phyloP scores from a whole-genome alignment of 768 basidiomycete genomes.

The Kwoniella sp. region DNA sequence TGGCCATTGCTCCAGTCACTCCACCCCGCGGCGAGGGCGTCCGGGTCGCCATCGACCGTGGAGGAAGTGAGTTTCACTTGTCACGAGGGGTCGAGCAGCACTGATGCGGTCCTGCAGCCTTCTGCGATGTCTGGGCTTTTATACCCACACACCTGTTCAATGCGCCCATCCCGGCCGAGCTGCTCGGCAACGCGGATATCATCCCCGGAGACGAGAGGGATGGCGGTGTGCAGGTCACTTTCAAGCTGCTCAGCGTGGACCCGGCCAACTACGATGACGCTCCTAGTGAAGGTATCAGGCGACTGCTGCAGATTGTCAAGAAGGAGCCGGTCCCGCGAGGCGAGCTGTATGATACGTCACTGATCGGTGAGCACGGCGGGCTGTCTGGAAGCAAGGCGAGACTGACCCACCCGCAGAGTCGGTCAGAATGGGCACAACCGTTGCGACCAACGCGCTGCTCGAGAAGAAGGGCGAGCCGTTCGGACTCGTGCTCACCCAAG shows the following conservation, averaged over 20 bases:
- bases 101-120: constrained; percentile 3
- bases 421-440: constrained; percentile 25
- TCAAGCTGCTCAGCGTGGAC: constrained; percentile 74
- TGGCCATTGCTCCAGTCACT: constrained; percentile 3
- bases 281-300: constrained; percentile 58
- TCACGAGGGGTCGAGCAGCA: not conserved
- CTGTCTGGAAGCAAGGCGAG: not conserved
- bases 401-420: constrained; percentile 8
- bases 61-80: constrained; percentile 54
- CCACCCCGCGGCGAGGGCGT: constrained; percentile 5
- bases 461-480: constrained; percentile 35
- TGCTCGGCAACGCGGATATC: constrained; percentile 29
- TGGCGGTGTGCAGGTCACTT: constrained; percentile 26
- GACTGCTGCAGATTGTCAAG: constrained; percentile 35
- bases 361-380: constrained; percentile 19
- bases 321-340: constrained; percentile 12
- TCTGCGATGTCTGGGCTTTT: constrained; percentile 35
- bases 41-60: constrained; percentile 49
- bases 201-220: constrained; percentile 12
- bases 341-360: constrained; percentile 23
- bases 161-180: constrained; percentile 8
- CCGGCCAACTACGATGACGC: constrained; percentile 74
- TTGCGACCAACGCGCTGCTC: constrained; percentile 36
- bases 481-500: constrained; percentile 37
- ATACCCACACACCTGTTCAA: constrained; percentile 58